Conservation (phyloP, 2,329 filamentous ascomycete species). For the Fusarium liriodendri region DNA sequence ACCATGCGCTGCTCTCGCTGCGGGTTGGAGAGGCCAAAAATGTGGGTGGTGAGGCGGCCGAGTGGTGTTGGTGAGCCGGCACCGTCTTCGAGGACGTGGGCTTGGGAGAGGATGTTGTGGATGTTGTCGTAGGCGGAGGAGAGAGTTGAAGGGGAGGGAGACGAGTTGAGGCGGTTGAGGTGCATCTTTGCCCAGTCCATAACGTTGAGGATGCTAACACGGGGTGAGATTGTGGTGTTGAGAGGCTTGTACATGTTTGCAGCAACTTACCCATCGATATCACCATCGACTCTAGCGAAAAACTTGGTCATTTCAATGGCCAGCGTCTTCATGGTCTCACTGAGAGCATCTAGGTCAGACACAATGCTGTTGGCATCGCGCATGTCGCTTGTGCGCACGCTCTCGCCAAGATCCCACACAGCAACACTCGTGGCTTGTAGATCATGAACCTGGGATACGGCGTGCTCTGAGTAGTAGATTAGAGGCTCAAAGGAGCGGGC, state of each 20-base stretch:
- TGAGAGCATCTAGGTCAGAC: conserved; percentile 84
- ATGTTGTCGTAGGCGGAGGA: conserved; percentile 84
- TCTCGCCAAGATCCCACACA: conserved; percentile 95
- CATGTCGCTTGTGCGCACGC: conserved; percentile 89
- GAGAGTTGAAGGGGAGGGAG: conserved; percentile 67
- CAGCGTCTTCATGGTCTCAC: conserved; percentile 85
- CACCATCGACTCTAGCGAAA: conserved; percentile 92
- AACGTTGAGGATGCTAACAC: conserved; percentile 80
- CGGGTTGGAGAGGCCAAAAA: conserved; percentile 84
- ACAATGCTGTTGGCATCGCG: conserved; percentile 89
- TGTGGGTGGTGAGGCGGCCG: conserved; percentile 73
- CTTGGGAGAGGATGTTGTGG: conserved; percentile 77
- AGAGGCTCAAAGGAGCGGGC: conserved; percentile 93
- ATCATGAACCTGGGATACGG: conserved; percentile 85
- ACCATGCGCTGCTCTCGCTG: conserved; percentile 85
- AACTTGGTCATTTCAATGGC: conserved; percentile 90
- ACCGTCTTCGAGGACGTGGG: conserved; percentile 68
- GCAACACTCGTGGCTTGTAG: conserved; percentile 92
- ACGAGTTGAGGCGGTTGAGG: conserved; percentile 74
- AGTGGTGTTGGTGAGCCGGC: conserved; percentile 72
- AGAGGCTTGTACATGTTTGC: background rate
- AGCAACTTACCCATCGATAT: conserved; percentile 78
- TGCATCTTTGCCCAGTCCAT: conserved; percentile 97
- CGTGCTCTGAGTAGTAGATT: conserved; percentile 94
- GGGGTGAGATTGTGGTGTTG: conserved; percentile 16